phyloP scores from a whole-genome alignment of 1,139 yeast species.

The Saccharomyces hybrid region DNA sequence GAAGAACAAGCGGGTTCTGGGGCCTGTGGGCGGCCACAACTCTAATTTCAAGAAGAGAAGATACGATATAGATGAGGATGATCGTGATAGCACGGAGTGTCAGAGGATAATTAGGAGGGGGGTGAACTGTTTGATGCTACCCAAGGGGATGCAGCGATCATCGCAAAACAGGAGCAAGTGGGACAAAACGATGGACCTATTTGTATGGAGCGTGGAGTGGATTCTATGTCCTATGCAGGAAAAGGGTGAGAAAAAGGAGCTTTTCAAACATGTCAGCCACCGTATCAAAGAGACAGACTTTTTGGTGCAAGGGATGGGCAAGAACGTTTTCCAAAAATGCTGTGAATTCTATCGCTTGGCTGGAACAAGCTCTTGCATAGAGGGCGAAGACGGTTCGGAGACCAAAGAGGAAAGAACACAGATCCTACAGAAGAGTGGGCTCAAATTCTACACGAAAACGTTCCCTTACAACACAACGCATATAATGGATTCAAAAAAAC shows the following conservation, averaged over 20 bases:
- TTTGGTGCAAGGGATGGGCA: constrained; percentile 24
- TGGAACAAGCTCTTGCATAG: constrained; percentile 4
- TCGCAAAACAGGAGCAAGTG: constrained; percentile 60
- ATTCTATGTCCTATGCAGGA: constrained; percentile 33
- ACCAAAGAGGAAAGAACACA: constrained; percentile 18
- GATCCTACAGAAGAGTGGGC: constrained; percentile 9
- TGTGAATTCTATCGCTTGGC: constrained; percentile 12
- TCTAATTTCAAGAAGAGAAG: constrained; percentile 11
- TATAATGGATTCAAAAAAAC: constrained; percentile 23
- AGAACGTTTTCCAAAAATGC: constrained; percentile 24
- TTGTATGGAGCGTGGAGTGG: constrained; percentile 82
- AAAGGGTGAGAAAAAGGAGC: constrained; percentile 21
- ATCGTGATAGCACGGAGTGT: constrained; percentile 8
- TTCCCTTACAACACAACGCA: constrained; percentile 21
- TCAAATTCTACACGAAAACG: constrained; percentile 25
- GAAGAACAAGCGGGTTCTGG: constrained; percentile 28
- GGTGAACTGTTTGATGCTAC: constrained; percentile 46
- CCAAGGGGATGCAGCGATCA: constrained; percentile 72
- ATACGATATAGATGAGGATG: constrained; percentile 7
- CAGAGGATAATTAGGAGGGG: constrained; percentile 38
- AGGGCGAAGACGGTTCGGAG: constrained; percentile 6
- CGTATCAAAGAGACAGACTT: constrained; percentile 35
- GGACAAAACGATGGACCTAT: constrained; percentile 55
- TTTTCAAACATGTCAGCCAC: constrained; percentile 38
- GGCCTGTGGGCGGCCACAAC: constrained; percentile 7